Base-by-base conservation (phyloP, 495 filamentous ascomycete species). In the Annulohypoxylon stygium region DNA sequence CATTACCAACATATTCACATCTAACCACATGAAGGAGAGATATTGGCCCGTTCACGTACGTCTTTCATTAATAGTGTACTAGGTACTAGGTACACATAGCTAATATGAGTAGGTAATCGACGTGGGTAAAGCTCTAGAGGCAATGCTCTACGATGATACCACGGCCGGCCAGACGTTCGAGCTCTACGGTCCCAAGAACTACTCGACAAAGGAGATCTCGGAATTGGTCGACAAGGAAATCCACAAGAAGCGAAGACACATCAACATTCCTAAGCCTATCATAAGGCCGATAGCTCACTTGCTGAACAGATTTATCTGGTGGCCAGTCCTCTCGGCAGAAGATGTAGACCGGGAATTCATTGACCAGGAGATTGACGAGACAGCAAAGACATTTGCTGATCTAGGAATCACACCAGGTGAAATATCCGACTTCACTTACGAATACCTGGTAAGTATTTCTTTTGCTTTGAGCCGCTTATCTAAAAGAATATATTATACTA, bases 341-440 rank as follows among this genome's bases (percentile, higher is more conserved):
- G 88, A 97, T 78, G 86, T 99, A 12, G 94, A 97, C 86, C 86
- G 92, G 50, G 94, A 99, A 81, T 98, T 96, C 85, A 89, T 97
- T 73, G 93, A 98, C 81, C 97, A 98, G 81, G 86, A 88, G 75
- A 96, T 99, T 76, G 96, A 99, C 84, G 87, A 87, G 51, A 90
- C 84, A 3, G 95, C 96, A 55, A 98, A 97, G 88, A 98, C 97
- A 5, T 97, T 98, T 87, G 91, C 91, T 82, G 94, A 98, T 79
- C 85, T 99, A 48, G 93, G 89, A 58, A 97, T 99, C 75, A 90
- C 92, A 82, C 92, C 95, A 18, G 91, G 87, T 47, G 93, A 97
- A 58, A 85, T 98, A 70, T 90, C 86, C 81, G 88, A 91, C 78
- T 88, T 92, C 75, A 96, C 93, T 59, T 97, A 92, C 82, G 91